Base-by-base conservation (phyloP, 2,329 filamentous ascomycete genomes). In the Fusarium avenaceum region DNA sequence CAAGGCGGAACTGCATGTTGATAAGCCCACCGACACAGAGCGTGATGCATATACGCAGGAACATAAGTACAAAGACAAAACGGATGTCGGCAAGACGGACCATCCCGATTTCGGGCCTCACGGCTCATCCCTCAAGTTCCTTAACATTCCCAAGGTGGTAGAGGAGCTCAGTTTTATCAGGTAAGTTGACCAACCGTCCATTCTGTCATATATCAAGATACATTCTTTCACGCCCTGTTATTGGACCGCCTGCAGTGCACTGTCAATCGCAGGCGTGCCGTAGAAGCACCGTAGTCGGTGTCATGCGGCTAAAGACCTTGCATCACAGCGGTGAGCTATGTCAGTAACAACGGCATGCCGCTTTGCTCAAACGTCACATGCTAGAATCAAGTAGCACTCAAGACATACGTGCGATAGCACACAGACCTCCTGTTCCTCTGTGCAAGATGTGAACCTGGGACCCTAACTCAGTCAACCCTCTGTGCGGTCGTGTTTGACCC, bases 1-100 rank as follows among this genome's bases (percentile, higher is more conserved):
- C 72, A 93, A 91, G 76, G 90, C 90, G 66, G 91, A 96, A 76
- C 80, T 97, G 56, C 93, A 96, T 77, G 88, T 94, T 17, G 93
- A 96, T 75, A 91, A 84, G 63, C 75, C 77, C 9, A 78, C 78
- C 62, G 83, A 72, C 26, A 52, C 63, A 17, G 76, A 75, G 22
- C 77, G 73, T 28, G 76, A 77, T 19, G 70, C 56, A n/a, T 63
- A 65, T 24, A 39, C 54, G 22, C 68, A 83, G 58, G 87, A 88
- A 69, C 85, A 82, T 48, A 85, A 85, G 43, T 89, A 85, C 81
- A 90, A 90, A 74, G 82, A 83, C 63, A 84, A 84, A 74, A 90
- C 87, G 9, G 80, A 81, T n/a, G 80, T 82, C 22, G 81, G 80
- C 39, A 84, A 82, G 73, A 86, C 89, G 0, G 82, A 86, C 44